Conservation (phyloP, 2,329 filamentous ascomycete species). For the Aspergillus floridensis region DNA sequence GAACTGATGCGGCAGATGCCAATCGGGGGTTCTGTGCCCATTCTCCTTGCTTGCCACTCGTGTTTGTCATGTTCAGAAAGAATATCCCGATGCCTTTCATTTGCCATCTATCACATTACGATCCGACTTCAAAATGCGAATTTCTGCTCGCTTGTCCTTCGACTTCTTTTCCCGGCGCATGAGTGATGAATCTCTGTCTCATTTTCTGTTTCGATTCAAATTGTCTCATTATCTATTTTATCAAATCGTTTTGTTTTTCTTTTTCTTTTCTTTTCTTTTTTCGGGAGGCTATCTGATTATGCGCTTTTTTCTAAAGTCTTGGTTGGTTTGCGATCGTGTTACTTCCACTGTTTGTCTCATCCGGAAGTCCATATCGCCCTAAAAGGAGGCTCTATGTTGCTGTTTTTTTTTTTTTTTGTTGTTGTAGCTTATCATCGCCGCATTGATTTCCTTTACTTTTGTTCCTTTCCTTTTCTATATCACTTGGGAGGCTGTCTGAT, state of each 20-base stretch:
- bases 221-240: slow-evolving; percentile 9
- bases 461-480: slow-evolving; percentile 17
- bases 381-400: slow-evolving; percentile 10
- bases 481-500: slow-evolving; percentile 43
- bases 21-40: not conserved
- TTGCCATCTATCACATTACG: not conserved
- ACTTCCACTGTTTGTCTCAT: not conserved
- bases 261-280: not conserved
- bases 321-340: not conserved
- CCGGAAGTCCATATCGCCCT: not conserved
- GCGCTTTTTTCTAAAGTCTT: slow-evolving; percentile 16
- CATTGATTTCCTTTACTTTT: slow-evolving; percentile 5
- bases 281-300: slow-evolving; percentile 25
- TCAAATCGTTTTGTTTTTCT: too few species aligned
- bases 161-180: not conserved
- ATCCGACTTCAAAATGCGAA: not conserved
- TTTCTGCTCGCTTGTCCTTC: slow-evolving; percentile 1
- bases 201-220: not conserved
- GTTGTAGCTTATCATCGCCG: not conserved
- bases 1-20: not conserved
- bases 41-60: not conserved
- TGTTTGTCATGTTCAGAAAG: too few species aligned
- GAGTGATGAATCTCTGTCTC: slow-evolving; percentile 2
- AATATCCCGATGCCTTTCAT: not conserved
- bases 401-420: not conserved